These are phyloP conservation scores for Sutorius australiensis DNA, from an alignment of 768 basidiomycete species.

Conservation along the genomic window DNA sequence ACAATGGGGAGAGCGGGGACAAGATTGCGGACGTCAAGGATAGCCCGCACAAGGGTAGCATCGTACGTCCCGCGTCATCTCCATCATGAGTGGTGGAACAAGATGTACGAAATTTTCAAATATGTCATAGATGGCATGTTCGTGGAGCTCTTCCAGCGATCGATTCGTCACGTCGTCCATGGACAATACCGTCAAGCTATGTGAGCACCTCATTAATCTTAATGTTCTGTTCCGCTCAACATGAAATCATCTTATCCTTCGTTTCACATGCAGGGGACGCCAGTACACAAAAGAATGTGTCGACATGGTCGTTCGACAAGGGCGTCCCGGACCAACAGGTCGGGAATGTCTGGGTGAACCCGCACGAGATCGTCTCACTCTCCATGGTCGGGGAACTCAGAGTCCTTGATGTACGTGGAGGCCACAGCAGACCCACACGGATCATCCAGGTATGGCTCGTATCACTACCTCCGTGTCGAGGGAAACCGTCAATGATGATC, in stretches of 20 bases:
- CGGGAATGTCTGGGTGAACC: constrained; percentile 80
- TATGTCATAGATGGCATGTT: constrained; percentile 54
- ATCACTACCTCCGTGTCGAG: not conserved
- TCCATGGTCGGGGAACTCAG: constrained; percentile 81
- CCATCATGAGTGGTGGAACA: not conserved
- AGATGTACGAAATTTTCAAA: not conserved
- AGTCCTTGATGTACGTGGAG: constrained; percentile 68
- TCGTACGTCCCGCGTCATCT: constrained; percentile 45
- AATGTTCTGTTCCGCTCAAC: not conserved
- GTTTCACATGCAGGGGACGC: constrained; percentile 64
- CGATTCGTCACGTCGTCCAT: constrained; percentile 77
- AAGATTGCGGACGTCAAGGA: constrained; percentile 65
- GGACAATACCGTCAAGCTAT: constrained; percentile 84
- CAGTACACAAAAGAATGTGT: constrained; percentile 59
- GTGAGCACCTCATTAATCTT: constrained; percentile 35
- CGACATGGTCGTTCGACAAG: constrained; percentile 68
- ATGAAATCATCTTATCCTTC: not conserved
- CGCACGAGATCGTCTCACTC: constrained; percentile 71
- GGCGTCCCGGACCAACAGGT: constrained; percentile 82
- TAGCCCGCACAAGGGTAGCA: constrained; percentile 67
- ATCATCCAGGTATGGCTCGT: constrained; percentile 53
- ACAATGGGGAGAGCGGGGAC: constrained; percentile 88
- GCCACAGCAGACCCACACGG: constrained; percentile 54
- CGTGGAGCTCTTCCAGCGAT: constrained; percentile 79
- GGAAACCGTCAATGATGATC: not conserved